These are phyloP conservation scores for Carallia pectinifolia DNA, from an alignment of 345 rosid genomes.

Conservation along the genomic window DNA sequence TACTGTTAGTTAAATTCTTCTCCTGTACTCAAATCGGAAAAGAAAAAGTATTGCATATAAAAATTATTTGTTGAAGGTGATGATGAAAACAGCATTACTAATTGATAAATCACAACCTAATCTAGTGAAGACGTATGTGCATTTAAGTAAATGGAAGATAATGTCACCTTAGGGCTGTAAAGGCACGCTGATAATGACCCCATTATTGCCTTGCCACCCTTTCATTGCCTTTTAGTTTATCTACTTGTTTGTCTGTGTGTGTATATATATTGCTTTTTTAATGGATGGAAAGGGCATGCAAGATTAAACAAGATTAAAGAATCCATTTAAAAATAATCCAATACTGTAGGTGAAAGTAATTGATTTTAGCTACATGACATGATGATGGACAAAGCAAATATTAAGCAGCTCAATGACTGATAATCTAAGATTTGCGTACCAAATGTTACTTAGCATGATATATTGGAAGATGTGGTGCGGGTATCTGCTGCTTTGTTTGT, in stretches of 20 bases:
- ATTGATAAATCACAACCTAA: no score
- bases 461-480: not conserved
- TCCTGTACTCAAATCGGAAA: no score
- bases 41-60: no score
- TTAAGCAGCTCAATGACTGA: not conserved
- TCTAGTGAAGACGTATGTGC: no score
- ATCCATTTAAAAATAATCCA: not conserved
- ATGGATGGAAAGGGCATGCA: not conserved
- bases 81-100: not conserved
- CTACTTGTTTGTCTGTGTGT: no score
- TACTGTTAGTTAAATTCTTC: no score
- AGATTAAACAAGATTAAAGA: not conserved
- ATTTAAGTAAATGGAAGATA: not conserved
- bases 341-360: not conserved
- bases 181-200: slow-evolving; percentile 19
- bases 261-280: no score
- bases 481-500: not conserved
- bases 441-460: not conserved
- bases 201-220: not conserved
- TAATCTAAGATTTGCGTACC: not conserved
- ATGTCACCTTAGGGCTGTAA: slow-evolving; percentile 2
- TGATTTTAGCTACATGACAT: not conserved
- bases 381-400: not conserved
- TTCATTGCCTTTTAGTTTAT: no score
- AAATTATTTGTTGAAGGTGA: no score